A percentile compares a stretch with the other conserved stretches of the same genome.
Conservation (phyloP, 331 rosid genomes). For the Ulmus americana region DNA sequence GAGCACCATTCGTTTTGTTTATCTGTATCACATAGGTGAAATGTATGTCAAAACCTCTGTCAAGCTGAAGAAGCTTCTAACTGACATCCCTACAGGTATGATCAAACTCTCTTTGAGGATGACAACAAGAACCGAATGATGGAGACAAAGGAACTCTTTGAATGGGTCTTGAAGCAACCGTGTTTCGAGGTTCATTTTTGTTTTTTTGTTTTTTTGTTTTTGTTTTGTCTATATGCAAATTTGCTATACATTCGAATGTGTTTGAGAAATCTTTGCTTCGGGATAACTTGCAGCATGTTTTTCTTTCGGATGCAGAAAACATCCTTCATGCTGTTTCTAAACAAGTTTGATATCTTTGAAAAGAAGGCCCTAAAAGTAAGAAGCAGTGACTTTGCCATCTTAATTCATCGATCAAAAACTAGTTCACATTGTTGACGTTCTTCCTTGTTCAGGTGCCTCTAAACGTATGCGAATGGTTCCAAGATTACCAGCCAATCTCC, state of each 20-base stretch:
- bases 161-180: slow-evolving; percentile 94
- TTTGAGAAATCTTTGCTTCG: not conserved
- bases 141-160: slow-evolving; percentile 94
- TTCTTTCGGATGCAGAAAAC: slow-evolving; percentile 60
- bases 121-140: slow-evolving; percentile 88
- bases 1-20: slow-evolving; percentile 22
- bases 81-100: slow-evolving; percentile 57
- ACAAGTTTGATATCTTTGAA: slow-evolving; percentile 96
- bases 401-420: slow-evolving; percentile 13
- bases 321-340: slow-evolving; percentile 92
- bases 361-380: slow-evolving; percentile 86
- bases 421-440: slow-evolving; percentile 11
- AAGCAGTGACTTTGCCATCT: slow-evolving; percentile 12
- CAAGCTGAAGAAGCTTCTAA: slow-evolving; percentile 25
- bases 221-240: not conserved
- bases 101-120: slow-evolving; percentile 96
- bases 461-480: slow-evolving; percentile 85
- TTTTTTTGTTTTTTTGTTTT: not conserved
- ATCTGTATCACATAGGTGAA: not conserved
- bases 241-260: not conserved
- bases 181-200: slow-evolving; percentile 75
- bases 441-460: slow-evolving; percentile 70
- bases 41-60: not conserved
- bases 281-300: not conserved
- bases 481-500: slow-evolving; percentile 87